These are phyloP conservation scores for Vitis riparia DNA, from an alignment of 164 flowering plant genomes.

Conservation along the genomic window DNA sequence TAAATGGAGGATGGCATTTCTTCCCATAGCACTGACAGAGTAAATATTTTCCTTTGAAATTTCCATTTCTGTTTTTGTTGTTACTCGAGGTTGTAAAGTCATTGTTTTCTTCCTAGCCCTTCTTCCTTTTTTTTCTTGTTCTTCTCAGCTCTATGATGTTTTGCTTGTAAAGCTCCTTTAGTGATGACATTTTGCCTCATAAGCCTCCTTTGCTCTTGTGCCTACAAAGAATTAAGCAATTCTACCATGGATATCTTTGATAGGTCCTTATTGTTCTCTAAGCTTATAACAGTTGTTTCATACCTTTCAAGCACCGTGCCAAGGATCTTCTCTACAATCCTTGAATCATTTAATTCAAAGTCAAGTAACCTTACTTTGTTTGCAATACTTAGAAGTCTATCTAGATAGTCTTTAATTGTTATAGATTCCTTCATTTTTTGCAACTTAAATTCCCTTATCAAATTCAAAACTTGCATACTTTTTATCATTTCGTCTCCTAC, in stretches of 20 bases:
- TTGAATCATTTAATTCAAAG: too few relatives aligned
- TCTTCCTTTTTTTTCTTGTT: too few relatives aligned
- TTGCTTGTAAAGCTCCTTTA: slow-evolving; percentile 4
- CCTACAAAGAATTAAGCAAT: slow-evolving; percentile 2
- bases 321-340: too few relatives aligned
- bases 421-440: neutral
- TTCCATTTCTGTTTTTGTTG: too few relatives aligned
- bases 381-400: neutral
- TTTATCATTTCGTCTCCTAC: neutral
- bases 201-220: neutral
- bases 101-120: too few relatives aligned
- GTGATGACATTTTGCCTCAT: neutral
- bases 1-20: neutral
- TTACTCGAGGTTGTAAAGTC: too few relatives aligned
- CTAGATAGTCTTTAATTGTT: slow-evolving; percentile 9
- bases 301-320: too few relatives aligned
- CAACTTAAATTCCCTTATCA: slow-evolving; percentile 4
- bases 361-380: neutral
- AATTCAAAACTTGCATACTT: slow-evolving; percentile 6
- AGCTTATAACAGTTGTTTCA: too few relatives aligned
- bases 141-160: neutral
- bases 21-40: neutral
- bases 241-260: neutral
- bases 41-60: neutral
- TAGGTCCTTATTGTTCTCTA: too few relatives aligned